These are phyloP conservation scores for Sphagnum contortum DNA, from an alignment of 225 moss, liverwort and hornwort genomes.

Conservation along the genomic window DNA sequence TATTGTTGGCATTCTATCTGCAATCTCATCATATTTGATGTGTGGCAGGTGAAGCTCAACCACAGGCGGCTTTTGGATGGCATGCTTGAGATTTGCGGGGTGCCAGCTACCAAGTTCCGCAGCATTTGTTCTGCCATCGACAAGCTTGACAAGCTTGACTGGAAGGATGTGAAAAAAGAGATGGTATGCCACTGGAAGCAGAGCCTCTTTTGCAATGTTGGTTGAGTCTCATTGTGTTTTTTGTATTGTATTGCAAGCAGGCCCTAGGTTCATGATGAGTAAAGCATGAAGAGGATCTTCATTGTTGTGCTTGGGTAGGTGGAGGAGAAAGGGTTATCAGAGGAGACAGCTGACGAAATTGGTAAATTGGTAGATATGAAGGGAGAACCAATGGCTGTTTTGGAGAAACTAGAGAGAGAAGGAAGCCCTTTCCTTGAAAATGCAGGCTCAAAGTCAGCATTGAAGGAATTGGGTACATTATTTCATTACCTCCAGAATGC, in stretches of 20 bases:
- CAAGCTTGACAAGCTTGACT: constrained; percentile 42
- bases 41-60: constrained; percentile 39
- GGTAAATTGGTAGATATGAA: constrained; percentile 31
- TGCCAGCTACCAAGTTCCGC: constrained; percentile 40
- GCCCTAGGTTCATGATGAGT: too few species aligned
- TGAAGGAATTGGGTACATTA: constrained; percentile 32
- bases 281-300: too few species aligned
- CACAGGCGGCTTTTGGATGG: constrained; percentile 44
- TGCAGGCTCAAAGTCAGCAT: constrained; percentile 23
- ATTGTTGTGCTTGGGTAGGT: constrained; percentile 7
- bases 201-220: too few species aligned
- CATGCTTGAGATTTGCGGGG: constrained; percentile 45
- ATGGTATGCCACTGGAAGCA: constrained; percentile 15
- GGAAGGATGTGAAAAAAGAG: constrained; percentile 41
- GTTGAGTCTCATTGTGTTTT: too few species aligned
- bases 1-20: too few species aligned
- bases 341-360: constrained; percentile 36
- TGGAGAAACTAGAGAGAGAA: constrained; percentile 21
- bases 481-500: constrained; percentile 34
- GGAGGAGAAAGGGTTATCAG: constrained; percentile 41
- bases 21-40: too few species aligned
- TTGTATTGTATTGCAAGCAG: neutral
- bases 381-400: constrained; percentile 27
- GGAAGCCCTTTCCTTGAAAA: constrained; percentile 27
- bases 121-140: constrained; percentile 52